Conservation (phyloP, 768 basidiomycete species). For the Naganishia randhawae region DNA sequence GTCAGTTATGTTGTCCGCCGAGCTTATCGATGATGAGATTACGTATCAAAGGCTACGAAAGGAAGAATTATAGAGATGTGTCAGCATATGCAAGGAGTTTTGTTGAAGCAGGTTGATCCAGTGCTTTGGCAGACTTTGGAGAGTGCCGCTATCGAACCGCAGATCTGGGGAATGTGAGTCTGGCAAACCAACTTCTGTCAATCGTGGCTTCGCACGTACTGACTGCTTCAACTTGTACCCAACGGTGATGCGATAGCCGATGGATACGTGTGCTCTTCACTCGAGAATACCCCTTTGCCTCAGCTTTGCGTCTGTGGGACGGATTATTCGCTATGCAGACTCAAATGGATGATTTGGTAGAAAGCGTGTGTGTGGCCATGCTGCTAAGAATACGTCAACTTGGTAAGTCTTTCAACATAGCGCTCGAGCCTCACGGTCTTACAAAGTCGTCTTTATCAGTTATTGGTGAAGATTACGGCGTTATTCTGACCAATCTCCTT, state of each 20-base stretch:
- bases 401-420: slow-evolving; percentile 56
- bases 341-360: slow-evolving; percentile 64
- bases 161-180: slow-evolving; percentile 90
- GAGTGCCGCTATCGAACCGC: slow-evolving; percentile 81
- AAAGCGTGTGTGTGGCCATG: slow-evolving; percentile 91
- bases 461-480: slow-evolving; percentile 78
- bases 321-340: slow-evolving; percentile 85
- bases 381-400: slow-evolving; percentile 86
- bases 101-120: slow-evolving; percentile 75
- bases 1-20: background rate
- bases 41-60: slow-evolving; percentile 39
- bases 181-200: background rate
- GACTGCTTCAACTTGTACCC: slow-evolving; percentile 17
- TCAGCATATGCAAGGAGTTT: slow-evolving; percentile 68
- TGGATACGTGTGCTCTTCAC: slow-evolving; percentile 93
- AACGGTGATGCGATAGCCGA: slow-evolving; percentile 58
- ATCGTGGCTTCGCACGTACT: background rate
- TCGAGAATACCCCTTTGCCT: slow-evolving; percentile 75
- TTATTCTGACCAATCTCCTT: slow-evolving; percentile 74
- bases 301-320: slow-evolving; percentile 91
- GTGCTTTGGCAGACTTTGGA: slow-evolving; percentile 71
- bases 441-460: slow-evolving; percentile 55
- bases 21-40: slow-evolving; percentile 20
- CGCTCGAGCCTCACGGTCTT: slow-evolving; percentile 8
- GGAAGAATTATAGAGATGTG: slow-evolving; percentile 83